Conservation (phyloP, 2,329 filamentous ascomycete genomes). For the Chrysosphaeria jannelii region DNA sequence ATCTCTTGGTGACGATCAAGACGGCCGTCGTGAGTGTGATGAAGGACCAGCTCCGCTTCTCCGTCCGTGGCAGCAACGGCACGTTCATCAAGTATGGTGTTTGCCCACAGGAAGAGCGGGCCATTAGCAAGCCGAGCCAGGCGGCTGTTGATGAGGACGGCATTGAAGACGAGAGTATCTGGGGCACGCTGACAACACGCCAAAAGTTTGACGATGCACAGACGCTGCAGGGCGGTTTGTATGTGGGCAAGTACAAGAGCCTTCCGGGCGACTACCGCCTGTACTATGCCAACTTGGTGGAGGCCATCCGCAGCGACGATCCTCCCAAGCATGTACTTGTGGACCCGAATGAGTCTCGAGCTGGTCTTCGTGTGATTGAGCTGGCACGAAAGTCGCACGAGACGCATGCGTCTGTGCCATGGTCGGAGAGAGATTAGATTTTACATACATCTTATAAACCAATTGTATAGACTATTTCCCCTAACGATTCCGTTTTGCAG, state of each 20-base stretch:
- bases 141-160: slow-evolving; percentile 8
- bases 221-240: slow-evolving; percentile 8
- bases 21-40: slow-evolving; percentile 26
- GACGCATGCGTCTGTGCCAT: slow-evolving; percentile 3
- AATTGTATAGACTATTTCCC: no score
- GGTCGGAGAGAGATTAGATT: slow-evolving; percentile 1
- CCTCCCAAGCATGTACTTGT: slow-evolving; percentile 11
- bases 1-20: slow-evolving; percentile 24
- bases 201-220: slow-evolving; percentile 9
- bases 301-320: slow-evolving; percentile 11
- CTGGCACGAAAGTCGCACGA: slow-evolving; percentile 10
- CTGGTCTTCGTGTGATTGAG: slow-evolving; percentile 12
- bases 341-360: slow-evolving; percentile 10
- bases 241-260: slow-evolving; percentile 10
- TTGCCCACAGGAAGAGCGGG: slow-evolving; percentile 10
- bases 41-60: slow-evolving; percentile 26
- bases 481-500: no score
- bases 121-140: slow-evolving; percentile 3
- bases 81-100: slow-evolving; percentile 11
- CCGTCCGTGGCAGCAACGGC: slow-evolving; percentile 28
- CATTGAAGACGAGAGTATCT: slow-evolving; percentile 9
- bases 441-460: no score
- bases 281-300: slow-evolving; percentile 12
- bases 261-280: slow-evolving; percentile 11
- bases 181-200: slow-evolving; percentile 11